A percentile compares a stretch with the other conserved stretches of the same genome.
phyloP scores from a whole-genome alignment of 352 stramenopile species.

The Lagenidium sp. region DNA sequence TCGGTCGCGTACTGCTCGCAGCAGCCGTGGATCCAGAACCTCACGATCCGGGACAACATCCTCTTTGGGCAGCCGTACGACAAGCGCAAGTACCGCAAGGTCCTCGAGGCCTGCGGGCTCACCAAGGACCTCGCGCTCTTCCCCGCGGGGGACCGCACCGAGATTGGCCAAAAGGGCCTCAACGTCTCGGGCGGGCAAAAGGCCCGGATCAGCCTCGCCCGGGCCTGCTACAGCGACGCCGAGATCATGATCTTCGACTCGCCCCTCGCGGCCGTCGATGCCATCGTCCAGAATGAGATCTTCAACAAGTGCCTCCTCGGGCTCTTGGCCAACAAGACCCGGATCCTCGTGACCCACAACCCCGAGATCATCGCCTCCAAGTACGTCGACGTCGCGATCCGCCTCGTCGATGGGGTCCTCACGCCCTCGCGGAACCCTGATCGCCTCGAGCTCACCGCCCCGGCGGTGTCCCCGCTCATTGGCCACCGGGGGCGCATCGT shows the following conservation, averaged over 20 bases:
- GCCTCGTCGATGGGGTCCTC: constrained; percentile 33
- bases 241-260: constrained; percentile 67
- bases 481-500: constrained; percentile 9
- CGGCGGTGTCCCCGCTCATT: constrained; percentile 27
- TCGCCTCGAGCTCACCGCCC: constrained; percentile 16
- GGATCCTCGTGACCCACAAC: constrained; percentile 61
- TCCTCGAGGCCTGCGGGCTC: constrained; percentile 75
- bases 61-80: constrained; percentile 85
- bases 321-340: constrained; percentile 53
- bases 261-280: constrained; percentile 34
- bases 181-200: constrained; percentile 61
- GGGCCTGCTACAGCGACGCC: constrained; percentile 80
- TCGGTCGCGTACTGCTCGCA: constrained; percentile 86
- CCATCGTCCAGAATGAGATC: constrained; percentile 71
- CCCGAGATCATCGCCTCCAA: constrained; percentile 55
- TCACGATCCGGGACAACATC: constrained; percentile 84
- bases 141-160: constrained; percentile 72
- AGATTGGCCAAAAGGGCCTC: constrained; percentile 58
- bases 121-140: constrained; percentile 71
- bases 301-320: constrained; percentile 73
- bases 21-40: constrained; percentile 89
- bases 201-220: constrained; percentile 65
- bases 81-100: constrained; percentile 55
- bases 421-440: constrained; percentile 38
- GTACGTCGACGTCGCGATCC: constrained; percentile 47